Evolutionary conservation across 225 moss, liverwort and hornwort species (phyloP).

Genomic region (Ulota crispa): DNA sequence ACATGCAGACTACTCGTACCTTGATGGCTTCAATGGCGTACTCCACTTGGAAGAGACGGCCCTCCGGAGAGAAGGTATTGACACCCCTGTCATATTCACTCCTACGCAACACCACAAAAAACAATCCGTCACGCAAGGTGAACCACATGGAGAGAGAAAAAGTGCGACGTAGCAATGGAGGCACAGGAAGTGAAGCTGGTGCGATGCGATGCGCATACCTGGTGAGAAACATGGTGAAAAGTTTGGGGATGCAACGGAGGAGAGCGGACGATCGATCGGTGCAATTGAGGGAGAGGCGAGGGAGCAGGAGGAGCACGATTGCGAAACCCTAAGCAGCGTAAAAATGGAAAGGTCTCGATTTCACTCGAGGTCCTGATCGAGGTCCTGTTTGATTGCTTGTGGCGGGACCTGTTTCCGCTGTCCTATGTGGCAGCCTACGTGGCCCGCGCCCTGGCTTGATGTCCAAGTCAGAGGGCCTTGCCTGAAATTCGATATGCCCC

Average conservation of each 20-base stretch:
- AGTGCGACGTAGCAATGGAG: too few relatives aligned
- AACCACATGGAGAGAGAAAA: background rate
- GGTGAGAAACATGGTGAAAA: conserved; percentile 46
- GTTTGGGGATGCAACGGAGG: background rate
- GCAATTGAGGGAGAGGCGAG: conserved; percentile 3
- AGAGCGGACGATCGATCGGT: background rate
- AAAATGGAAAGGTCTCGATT: background rate
- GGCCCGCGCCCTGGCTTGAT: background rate
- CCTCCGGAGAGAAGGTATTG: conserved; percentile 63
- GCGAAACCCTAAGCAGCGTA: background rate
- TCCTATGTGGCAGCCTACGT: background rate
- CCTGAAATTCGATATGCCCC: too few relatives aligned
- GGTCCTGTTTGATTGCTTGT: background rate
- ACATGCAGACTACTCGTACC: conserved; percentile 16
- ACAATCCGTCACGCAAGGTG: background rate
- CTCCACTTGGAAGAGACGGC: conserved; percentile 64
- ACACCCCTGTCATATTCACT: conserved; percentile 68
- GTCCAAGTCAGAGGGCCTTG: background rate
- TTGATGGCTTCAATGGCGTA: conserved; percentile 65
- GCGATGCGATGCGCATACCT: conserved; percentile 11
- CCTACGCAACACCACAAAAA: conserved; percentile 21
- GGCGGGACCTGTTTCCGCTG: background rate
- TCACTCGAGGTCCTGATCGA: background rate
- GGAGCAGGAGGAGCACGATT: background rate
- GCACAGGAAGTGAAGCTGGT: background rate